Conservation (phyloP, 1,284 basidiomycete species). For the Microbotryum silenes-acaulis region DNA sequence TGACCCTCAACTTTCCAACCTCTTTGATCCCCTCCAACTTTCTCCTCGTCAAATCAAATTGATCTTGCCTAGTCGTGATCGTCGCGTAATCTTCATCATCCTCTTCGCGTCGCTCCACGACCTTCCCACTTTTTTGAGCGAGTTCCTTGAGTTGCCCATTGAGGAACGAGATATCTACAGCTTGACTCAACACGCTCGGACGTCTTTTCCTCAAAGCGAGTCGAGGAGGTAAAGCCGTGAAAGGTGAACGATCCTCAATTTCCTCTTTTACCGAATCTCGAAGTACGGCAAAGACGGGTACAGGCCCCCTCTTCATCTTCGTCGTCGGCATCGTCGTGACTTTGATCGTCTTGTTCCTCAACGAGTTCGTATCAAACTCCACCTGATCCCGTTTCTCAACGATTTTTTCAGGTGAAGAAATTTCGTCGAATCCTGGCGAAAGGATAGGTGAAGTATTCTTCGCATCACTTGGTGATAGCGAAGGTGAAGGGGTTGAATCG, state of each 20-base stretch:
- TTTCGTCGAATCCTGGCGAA: conserved; percentile 6
- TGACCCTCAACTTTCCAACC: conserved; percentile 11
- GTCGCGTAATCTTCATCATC: background rate
- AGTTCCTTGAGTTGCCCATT: background rate
- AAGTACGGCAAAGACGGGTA: conserved; percentile 3
- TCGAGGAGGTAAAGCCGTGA: conserved; percentile 27
- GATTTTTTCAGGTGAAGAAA: background rate
- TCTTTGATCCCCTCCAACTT: conserved; percentile 18
- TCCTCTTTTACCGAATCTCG: background rate
- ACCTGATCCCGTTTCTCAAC: background rate
- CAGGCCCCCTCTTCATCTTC: conserved; percentile 16
- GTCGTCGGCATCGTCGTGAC: conserved; percentile 6
- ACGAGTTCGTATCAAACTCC: background rate
- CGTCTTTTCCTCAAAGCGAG: conserved; percentile 10
- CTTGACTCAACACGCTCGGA: conserved; percentile 6
- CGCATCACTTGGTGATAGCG: conserved; percentile 1
- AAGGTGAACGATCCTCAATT: conserved; percentile 15
- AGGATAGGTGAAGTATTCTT: conserved; percentile 10
- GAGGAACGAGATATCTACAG: conserved; percentile 13
- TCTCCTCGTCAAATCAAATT: conserved; percentile 23
- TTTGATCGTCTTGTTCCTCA: background rate
- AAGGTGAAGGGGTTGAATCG: conserved; percentile 1
- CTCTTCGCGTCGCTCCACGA: background rate
- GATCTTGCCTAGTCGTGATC: conserved; percentile 15
- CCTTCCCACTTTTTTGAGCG: background rate